These are phyloP conservation scores for Diaporthe sp. DNA, from an alignment of 2,329 filamentous ascomycete species.

Conservation along the genomic window DNA sequence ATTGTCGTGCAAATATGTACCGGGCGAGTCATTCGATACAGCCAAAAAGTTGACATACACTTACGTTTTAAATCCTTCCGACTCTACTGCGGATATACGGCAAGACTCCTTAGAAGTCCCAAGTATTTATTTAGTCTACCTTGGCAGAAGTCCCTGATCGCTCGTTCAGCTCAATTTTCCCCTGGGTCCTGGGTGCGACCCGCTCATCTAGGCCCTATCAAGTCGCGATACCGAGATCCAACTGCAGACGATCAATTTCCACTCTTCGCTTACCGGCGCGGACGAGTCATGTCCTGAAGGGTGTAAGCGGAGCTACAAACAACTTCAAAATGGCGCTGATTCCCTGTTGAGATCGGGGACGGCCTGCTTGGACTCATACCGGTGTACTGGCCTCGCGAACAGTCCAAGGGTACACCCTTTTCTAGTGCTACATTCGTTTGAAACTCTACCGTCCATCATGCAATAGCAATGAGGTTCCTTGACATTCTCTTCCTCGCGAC, in stretches of 20 bases:
- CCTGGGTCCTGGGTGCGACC: slow-evolving; percentile 13
- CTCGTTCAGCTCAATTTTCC: not conserved
- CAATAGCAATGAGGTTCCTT: slow-evolving; percentile 3
- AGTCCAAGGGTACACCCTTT: not conserved
- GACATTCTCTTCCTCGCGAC: not conserved
- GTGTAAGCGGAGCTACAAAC: not conserved
- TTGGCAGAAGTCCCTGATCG: not conserved
- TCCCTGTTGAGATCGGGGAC: not conserved
- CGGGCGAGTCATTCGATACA: not conserved
- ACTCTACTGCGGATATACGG: not conserved
- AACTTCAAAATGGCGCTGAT: not conserved
- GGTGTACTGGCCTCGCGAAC: not conserved
- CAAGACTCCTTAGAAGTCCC: not conserved
- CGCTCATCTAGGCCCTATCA: slow-evolving; percentile 21
- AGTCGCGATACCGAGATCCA: slow-evolving; percentile 12
- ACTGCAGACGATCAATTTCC: slow-evolving; percentile 10
- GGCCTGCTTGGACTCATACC: not conserved
- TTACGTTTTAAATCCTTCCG: not conserved
- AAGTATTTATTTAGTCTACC: not conserved
- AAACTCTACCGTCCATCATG: not conserved
- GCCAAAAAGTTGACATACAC: not conserved
- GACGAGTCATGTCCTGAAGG: slow-evolving; percentile 7
- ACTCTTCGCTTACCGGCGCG: slow-evolving; percentile 5
- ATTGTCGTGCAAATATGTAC: not conserved
- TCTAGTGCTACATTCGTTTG: not conserved